Base-by-base conservation (phyloP, 306 rosid genomes). In the Rosa chinensis region DNA sequence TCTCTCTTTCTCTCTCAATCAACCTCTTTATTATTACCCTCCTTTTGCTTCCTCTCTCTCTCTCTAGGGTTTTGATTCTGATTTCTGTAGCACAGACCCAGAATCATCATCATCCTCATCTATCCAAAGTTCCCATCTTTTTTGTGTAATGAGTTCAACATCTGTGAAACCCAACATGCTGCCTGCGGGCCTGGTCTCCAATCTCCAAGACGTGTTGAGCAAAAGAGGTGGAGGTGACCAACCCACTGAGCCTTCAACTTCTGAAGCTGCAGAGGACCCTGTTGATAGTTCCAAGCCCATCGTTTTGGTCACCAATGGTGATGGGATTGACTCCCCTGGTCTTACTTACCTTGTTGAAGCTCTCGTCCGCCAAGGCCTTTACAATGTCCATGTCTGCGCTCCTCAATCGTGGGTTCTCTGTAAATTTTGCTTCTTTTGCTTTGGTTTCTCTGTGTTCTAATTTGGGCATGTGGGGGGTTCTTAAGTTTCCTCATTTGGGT, bases 111-210 rank as follows among this genome's bases (percentile, higher is more conserved):
- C 80, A 47, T 7, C 16, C 32, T 56, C 28, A 20, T 53, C 40
- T 3, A 28, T 32, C 68, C 40, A 14, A 13, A 23, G 23, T 37
- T 20, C 2, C 10, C 3, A 48, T 48, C 53, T 13, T 68, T 21
- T 66, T 70, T 50, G 75, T 63, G 74, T 47, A 17, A 81, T 81
- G 88, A 82, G 89, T 78, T 90, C 91, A 32, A 81, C 88, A 83
- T 71, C 97, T 28, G 77, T 81, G 43, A 86, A 76, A 75, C 86
- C 83, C 75, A 95, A 76, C 77, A 81, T 88, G 80, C 81, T 95
- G 91, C 99, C 96, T 63, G 93, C 98, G 39, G 98, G 96, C 53
- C 87, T 95, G 80, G 97, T 95, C 73, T 90, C 99, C 78, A 95
- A 90, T 87, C 96, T 95, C 3, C 96, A 95, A 73, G 93, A 89